These are phyloP conservation scores for Protomyces inouyei DNA, from an alignment of 1,139 yeast genomes.

Conservation along the genomic window DNA sequence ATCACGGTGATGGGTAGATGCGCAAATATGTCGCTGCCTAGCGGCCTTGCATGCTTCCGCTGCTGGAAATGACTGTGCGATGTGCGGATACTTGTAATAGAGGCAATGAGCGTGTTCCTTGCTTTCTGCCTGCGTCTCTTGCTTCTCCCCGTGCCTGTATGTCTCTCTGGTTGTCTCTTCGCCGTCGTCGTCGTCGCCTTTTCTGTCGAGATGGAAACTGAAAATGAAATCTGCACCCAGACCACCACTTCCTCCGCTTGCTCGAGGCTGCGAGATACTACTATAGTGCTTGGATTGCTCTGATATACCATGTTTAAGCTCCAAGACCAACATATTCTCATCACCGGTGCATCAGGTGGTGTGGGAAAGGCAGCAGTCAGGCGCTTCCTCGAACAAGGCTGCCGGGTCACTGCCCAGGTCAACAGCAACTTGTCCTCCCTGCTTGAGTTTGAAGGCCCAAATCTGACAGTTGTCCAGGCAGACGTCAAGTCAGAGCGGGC, in stretches of 20 bases:
- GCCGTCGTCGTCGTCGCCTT: no score
- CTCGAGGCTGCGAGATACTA: background rate
- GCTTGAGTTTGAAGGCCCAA: conserved; percentile 1
- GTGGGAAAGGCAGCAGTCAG: conserved; percentile 13
- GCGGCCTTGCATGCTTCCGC: no score
- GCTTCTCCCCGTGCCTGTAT: no score
- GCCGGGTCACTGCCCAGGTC: conserved; percentile 20
- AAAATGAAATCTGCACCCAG: background rate
- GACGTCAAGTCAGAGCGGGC: conserved; percentile 14
- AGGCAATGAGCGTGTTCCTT: no score
- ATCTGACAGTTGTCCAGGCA: conserved; percentile 5
- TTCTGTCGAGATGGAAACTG: no score
- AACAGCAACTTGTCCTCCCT: conserved; percentile 13
- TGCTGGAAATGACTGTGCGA: no score
- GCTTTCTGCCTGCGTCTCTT: no score
- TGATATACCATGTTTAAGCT: background rate
- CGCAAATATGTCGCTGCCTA: no score
- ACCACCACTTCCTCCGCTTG: background rate
- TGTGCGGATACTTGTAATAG: no score
- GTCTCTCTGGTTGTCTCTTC: no score
- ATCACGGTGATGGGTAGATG: no score
- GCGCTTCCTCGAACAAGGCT: conserved; percentile 8
- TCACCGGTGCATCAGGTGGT: conserved; percentile 23
- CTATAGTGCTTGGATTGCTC: background rate
- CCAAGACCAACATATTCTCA: conserved; percentile 6